A percentile compares a stretch with the other conserved stretches of the same genome.
Evolutionary conservation across 2,329 filamentous ascomycete species (phyloP).

Genomic region (Apiospora saccharicola): DNA sequence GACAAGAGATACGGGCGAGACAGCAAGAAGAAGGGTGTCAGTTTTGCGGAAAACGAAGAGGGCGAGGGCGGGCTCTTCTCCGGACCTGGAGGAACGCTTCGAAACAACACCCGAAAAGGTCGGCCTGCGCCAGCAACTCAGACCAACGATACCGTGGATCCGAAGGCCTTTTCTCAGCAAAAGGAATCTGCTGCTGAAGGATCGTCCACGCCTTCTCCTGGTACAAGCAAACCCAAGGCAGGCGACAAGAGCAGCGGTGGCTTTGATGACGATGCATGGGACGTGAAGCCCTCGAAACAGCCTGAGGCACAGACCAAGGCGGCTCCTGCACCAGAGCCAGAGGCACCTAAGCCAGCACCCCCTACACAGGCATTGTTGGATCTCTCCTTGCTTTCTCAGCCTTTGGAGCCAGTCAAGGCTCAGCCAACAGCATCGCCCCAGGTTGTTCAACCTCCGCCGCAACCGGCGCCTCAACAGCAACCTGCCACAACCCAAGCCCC

Average conservation of each 20-base stretch:
- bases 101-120: slow-evolving; percentile 94
- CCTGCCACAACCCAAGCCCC: slow-evolving; percentile 52
- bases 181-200: slow-evolving; percentile 53
- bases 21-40: slow-evolving; percentile 57
- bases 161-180: slow-evolving; percentile 80
- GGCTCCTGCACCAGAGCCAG: slow-evolving; percentile 67
- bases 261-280: slow-evolving; percentile 98
- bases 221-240: slow-evolving; percentile 37
- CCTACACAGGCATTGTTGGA: slow-evolving; percentile 56
- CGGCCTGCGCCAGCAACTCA: slow-evolving; percentile 87
- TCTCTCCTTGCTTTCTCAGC: slow-evolving; percentile 60
- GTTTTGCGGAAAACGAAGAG: slow-evolving; percentile 47
- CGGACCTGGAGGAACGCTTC: slow-evolving; percentile 86
- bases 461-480: slow-evolving; percentile 42
- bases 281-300: slow-evolving; percentile 83
- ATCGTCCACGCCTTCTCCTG: slow-evolving; percentile 47
- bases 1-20: slow-evolving; percentile 81
- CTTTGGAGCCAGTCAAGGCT: slow-evolving; percentile 59
- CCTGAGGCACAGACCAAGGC: slow-evolving; percentile 51
- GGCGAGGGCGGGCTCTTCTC: slow-evolving; percentile 84
- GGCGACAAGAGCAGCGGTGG: slow-evolving; percentile 55
- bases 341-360: slow-evolving; percentile 41
- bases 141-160: slow-evolving; percentile 84
- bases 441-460: slow-evolving; percentile 43
- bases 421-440: slow-evolving; percentile 43